A percentile compares a stretch with the other conserved stretches of the same genome.
These are phyloP conservation scores for Tolypocladium capitatum DNA, from an alignment of 2,329 filamentous ascomycete genomes.

Conservation along the genomic window DNA sequence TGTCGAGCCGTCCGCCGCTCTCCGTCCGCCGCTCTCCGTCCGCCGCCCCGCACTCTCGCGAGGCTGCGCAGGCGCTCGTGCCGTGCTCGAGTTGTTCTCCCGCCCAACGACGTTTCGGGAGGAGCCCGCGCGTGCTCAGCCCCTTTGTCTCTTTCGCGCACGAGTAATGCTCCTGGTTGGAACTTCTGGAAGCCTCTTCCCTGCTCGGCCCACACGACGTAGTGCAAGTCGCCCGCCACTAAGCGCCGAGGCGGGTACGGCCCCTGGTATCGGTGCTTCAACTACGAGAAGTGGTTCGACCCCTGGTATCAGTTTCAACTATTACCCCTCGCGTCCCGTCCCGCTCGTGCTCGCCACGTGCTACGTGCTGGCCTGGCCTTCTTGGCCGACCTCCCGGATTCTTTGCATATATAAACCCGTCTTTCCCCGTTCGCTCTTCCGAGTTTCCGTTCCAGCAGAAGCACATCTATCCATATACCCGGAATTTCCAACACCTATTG, in stretches of 20 bases:
- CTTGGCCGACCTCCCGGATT: neutral
- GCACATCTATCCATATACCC: no score
- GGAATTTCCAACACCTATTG: no score
- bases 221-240: slow-evolving; percentile 9
- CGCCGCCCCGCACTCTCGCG: no score
- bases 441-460: slow-evolving; percentile 1
- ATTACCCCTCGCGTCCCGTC: no score
- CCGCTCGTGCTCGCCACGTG: no score
- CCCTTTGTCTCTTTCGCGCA: neutral
- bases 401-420: slow-evolving; percentile 5
- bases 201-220: neutral
- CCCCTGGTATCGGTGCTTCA: no score
- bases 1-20: neutral
- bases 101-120: neutral
- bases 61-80: neutral
- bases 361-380: neutral
- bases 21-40: neutral
- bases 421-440: slow-evolving; percentile 1
- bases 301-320: no score
- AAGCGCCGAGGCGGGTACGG: slow-evolving; percentile 12
- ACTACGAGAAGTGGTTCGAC: no score
- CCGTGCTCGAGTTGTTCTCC: neutral
- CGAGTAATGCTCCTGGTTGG: neutral
- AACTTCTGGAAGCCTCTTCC: neutral
- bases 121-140: neutral